These are phyloP conservation scores for Chalaropsis ovoidea DNA, from an alignment of 2,329 filamentous ascomycete species.

Conservation along the genomic window DNA sequence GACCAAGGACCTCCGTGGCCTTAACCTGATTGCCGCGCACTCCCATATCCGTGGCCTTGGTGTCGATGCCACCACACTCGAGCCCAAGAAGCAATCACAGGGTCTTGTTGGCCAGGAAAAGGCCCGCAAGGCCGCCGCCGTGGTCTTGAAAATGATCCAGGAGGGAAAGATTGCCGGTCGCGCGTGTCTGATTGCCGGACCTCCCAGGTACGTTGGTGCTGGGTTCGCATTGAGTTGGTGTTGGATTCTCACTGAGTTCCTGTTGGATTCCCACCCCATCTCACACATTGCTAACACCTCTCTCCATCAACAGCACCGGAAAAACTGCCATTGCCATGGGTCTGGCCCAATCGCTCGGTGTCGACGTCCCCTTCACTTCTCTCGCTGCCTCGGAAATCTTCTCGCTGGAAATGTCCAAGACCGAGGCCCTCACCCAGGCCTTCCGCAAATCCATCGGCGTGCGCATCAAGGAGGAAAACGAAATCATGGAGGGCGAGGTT, in stretches of 20 bases:
- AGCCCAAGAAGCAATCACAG: conserved; percentile 75
- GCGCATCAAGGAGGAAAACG: conserved; percentile 95
- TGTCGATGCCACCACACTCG: conserved; percentile 81
- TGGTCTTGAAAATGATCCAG: conserved; percentile 98
- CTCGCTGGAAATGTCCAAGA: conserved; percentile 98
- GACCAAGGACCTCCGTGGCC: conserved; percentile 86
- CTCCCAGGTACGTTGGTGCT: conserved; percentile 53
- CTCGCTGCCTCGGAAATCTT: conserved; percentile 95
- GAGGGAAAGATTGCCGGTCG: conserved; percentile 96
- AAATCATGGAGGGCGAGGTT: conserved; percentile 98
- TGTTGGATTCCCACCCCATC: no score
- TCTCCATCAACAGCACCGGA: conserved; percentile 59
- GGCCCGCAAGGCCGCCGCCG: conserved; percentile 88
- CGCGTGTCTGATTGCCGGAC: conserved; percentile 87
- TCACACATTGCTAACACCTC: not conserved
- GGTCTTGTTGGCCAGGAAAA: conserved; percentile 94
- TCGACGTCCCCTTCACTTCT: conserved; percentile 93
- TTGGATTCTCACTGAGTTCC: no score
- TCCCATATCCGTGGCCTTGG: conserved; percentile 95
- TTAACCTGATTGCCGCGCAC: conserved; percentile 96
- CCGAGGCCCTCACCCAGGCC: conserved; percentile 94
- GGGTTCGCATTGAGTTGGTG: no score
- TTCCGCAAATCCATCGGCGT: conserved; percentile 98
- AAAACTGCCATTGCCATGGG: conserved; percentile 99
- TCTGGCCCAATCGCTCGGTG: conserved; percentile 89